phyloP scores from a whole-genome alignment of 73 alveolate species.

The Stentor coeruleus region DNA sequence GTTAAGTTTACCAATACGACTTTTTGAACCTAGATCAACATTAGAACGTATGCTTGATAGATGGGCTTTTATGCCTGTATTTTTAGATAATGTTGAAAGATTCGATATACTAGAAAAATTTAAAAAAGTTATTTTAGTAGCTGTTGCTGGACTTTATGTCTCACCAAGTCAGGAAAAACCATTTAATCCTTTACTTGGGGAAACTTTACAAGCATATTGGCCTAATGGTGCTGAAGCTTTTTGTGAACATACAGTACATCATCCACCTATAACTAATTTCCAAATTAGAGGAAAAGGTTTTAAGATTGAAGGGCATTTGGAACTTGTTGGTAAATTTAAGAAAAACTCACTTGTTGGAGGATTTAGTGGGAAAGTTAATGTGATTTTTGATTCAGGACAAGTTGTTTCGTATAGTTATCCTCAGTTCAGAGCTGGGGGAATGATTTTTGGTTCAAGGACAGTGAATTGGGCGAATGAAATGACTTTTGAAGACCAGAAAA shows the following conservation, averaged over 20 bases:
- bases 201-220: conserved; percentile 75
- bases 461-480: conserved; percentile 1
- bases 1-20: conserved; percentile 65
- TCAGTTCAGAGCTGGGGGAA: not conserved
- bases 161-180: conserved; percentile 70
- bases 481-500: conserved; percentile 37
- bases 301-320: conserved; percentile 38
- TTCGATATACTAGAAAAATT: conserved; percentile 52
- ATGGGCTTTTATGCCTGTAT: conserved; percentile 52
- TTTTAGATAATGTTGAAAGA: conserved; percentile 60
- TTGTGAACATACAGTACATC: conserved; percentile 48
- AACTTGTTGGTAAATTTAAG: conserved; percentile 37
- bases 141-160: conserved; percentile 37
- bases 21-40: conserved; percentile 67
- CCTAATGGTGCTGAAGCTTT: conserved; percentile 46
- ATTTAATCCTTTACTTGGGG: conserved; percentile 87
- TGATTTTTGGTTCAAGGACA: not conserved
- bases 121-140: conserved; percentile 55
- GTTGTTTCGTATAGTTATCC: not conserved
- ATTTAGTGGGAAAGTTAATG: conserved; percentile 34
- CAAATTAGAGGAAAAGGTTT: conserved; percentile 32
- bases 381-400: conserved; percentile 37
- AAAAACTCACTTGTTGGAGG: conserved; percentile 45
- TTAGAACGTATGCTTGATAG: conserved; percentile 58
- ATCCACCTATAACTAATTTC: conserved; percentile 49